Percentiles rank a stretch among this genome's conserved stretches.
These are phyloP conservation scores for Scenedesmus sp. DNA, from an alignment of 163 green algal genomes.

Conservation along the genomic window DNA sequence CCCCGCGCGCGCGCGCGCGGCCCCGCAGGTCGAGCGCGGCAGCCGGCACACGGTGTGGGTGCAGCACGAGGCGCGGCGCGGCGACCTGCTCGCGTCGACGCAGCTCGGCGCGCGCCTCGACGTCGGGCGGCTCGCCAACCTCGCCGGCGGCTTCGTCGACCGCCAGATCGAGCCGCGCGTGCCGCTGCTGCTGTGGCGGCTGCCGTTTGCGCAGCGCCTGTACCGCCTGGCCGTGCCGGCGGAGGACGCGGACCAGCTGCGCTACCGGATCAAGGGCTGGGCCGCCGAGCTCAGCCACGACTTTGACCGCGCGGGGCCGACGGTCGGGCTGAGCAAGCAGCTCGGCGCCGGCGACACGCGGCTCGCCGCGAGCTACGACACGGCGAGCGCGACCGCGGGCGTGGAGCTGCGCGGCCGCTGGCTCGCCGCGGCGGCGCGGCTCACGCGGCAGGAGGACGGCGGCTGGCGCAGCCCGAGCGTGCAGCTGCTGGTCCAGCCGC, in stretches of 20 bases:
- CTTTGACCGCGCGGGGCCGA: conserved; percentile 28
- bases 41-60: conserved; percentile 36
- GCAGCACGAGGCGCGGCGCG: conserved; percentile 46
- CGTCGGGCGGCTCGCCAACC: conserved; percentile 59
- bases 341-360: neutral
- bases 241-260: conserved; percentile 58
- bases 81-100: conserved; percentile 52
- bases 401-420: conserved; percentile 20
- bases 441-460: conserved; percentile 7
- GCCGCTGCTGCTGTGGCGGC: conserved; percentile 55
- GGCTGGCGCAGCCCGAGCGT: conserved; percentile 15
- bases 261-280: conserved; percentile 56
- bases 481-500: conserved; percentile 6
- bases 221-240: conserved; percentile 58
- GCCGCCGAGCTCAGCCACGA: conserved; percentile 45
- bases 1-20: too few species aligned
- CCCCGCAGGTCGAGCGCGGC: conserved; percentile 3
- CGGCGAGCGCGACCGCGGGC: neutral
- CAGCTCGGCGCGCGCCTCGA: conserved; percentile 55
- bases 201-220: conserved; percentile 47
- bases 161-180: conserved; percentile 54
- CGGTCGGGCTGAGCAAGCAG: conserved; percentile 34
- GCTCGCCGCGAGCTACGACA: conserved; percentile 33
- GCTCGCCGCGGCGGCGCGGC: conserved; percentile 6
- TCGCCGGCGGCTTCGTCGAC: conserved; percentile 45